These are phyloP conservation scores for Sugiyamaella boreocaroliniensis DNA, from an alignment of 805 yeast genomes.

Conservation along the genomic window DNA sequence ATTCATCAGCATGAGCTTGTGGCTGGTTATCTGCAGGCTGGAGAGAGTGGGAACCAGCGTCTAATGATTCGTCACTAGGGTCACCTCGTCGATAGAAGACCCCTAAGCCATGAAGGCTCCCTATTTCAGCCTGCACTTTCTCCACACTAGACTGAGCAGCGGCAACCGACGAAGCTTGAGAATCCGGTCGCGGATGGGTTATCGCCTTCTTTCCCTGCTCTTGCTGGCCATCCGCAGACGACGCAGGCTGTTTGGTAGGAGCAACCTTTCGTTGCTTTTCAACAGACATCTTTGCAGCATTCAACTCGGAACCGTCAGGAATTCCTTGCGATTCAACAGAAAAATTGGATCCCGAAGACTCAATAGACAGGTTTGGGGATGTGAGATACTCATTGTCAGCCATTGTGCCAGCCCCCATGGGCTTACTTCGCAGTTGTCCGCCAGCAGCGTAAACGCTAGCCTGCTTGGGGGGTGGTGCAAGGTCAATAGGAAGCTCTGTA, in stretches of 20 bases:
- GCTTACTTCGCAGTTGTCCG: not conserved
- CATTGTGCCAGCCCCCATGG: not conserved
- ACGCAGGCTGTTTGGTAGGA: not conserved
- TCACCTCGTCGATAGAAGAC: not conserved
- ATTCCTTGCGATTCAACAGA: not conserved
- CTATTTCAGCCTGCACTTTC: not conserved
- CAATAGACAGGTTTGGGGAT: not conserved
- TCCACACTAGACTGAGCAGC: slow-evolving; percentile 2
- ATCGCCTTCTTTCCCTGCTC: not conserved
- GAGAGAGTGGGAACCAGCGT: not conserved
- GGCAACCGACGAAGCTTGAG: slow-evolving; percentile 1
- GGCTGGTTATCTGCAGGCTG: not conserved
- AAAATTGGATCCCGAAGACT: not conserved
- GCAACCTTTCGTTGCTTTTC: not conserved
- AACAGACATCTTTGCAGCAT: slow-evolving; percentile 1
- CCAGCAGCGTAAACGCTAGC: not conserved
- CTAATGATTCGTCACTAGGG: not conserved
- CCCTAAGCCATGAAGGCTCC: not conserved
- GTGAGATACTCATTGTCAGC: not conserved
- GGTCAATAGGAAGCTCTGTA: not conserved
- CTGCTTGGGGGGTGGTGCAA: not conserved
- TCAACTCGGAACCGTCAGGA: not conserved
- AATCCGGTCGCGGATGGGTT: not conserved
- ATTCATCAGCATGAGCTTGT: slow-evolving; percentile 1
- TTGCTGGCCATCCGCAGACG: not conserved